Evolutionary conservation across 2,329 filamentous ascomycete genomes (phyloP).

Genomic region (Colletotrichum costaricense): DNA sequence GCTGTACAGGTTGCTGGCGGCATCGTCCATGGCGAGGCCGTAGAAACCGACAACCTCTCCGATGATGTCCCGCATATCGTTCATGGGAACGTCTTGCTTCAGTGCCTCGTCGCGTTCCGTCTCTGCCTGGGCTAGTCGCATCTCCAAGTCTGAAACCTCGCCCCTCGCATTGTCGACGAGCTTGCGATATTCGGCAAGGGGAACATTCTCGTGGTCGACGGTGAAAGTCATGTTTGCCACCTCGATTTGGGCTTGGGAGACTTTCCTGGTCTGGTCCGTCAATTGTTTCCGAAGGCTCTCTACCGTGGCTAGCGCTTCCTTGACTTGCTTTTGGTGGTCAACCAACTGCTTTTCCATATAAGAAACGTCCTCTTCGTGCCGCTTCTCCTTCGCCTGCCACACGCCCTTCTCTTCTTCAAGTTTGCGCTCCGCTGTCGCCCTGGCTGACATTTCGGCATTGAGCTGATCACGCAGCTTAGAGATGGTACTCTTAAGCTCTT

Average conservation of each 20-base stretch:
- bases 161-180: slow-evolving; percentile 21
- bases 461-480: neutral
- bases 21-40: neutral
- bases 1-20: neutral
- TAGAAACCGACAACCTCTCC: neutral
- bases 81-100: neutral
- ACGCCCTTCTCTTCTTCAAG: neutral
- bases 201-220: slow-evolving; percentile 4
- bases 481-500: neutral
- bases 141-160: neutral
- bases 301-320: neutral
- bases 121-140: neutral
- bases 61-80: neutral
- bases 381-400: neutral
- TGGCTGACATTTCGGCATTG: neutral
- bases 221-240: neutral
- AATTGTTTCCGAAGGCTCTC: neutral
- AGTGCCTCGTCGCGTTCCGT: neutral
- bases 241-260: neutral
- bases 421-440: neutral
- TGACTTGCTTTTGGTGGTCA: neutral
- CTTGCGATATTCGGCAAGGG: slow-evolving; percentile 9
- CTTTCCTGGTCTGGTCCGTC: neutral
- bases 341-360: neutral
- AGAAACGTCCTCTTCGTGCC: neutral